phyloP scores from a whole-genome alignment of 1,139 yeast species.

The Candida neerlandica region DNA sequence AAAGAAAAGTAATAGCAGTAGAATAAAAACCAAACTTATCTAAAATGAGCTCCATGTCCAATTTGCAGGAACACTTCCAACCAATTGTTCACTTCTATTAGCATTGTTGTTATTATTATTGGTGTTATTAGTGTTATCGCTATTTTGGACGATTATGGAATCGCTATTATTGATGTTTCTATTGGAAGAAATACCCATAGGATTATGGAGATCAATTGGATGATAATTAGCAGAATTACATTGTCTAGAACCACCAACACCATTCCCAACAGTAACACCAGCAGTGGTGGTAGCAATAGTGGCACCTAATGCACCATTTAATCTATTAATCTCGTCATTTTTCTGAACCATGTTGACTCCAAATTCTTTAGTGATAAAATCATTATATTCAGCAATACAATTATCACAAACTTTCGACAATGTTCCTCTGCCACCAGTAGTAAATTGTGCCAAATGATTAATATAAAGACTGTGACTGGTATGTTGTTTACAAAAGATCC shows the following conservation, averaged over 20 bases:
- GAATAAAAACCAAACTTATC: background rate
- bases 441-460: constrained; percentile 70
- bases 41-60: constrained; percentile 79
- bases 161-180: background rate
- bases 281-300: too few relatives aligned
- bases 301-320: background rate
- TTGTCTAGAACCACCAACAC: background rate
- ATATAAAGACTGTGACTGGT: constrained; percentile 58
- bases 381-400: constrained; percentile 73
- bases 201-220: background rate
- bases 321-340: background rate
- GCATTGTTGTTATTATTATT: background rate
- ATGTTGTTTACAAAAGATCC: constrained; percentile 78
- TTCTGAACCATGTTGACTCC: constrained; percentile 25
- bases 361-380: constrained; percentile 44
- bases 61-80: constrained; percentile 69
- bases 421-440: constrained; percentile 74
- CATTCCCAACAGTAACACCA: background rate
- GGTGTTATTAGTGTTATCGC: background rate
- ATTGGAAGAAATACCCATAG: background rate
- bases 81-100: constrained; percentile 33
- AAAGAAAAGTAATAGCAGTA: background rate
- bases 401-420: constrained; percentile 77
- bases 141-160: background rate
- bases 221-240: background rate